A percentile compares a stretch with the other conserved stretches of the same genome.
Evolutionary conservation across 2,329 filamentous ascomycete species (phyloP).

Genomic region (Alternaria sp.): DNA sequence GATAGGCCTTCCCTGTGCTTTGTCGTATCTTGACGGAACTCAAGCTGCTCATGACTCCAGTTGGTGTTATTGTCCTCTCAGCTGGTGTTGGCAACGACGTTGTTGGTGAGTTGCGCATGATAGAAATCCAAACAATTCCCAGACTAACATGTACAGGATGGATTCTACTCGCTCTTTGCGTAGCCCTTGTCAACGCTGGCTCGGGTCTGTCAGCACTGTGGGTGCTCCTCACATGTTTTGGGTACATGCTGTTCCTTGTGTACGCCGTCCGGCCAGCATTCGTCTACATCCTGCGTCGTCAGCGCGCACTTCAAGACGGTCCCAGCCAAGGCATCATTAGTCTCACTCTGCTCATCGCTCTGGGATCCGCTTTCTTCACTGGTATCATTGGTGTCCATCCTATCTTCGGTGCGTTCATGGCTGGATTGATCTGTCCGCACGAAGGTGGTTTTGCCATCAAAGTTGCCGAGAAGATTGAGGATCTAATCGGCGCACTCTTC

Average conservation of each 20-base stretch:
- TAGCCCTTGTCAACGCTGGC: conserved; percentile 88
- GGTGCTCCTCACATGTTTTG: conserved; percentile 78
- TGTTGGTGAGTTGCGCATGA: conserved; percentile 56
- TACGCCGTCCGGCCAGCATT: conserved; percentile 78
- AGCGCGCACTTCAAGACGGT: conserved; percentile 83
- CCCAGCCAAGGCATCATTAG: conserved; percentile 86
- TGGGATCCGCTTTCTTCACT: conserved; percentile 86
- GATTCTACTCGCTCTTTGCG: conserved; percentile 91
- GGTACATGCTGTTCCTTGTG: conserved; percentile 78
- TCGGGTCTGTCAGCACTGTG: conserved; percentile 84
- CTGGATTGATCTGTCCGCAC: conserved; percentile 88
- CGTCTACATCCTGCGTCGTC: conserved; percentile 74
- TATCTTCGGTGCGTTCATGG: conserved; percentile 92
- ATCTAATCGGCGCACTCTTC: conserved; percentile 83
- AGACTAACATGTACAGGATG: conserved; percentile 63
- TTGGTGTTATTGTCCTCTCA: conserved; percentile 87
- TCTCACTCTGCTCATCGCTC: conserved; percentile 79
- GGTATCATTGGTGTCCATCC: conserved; percentile 91
- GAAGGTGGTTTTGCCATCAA: conserved; percentile 91
- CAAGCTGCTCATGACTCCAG: conserved; percentile 81
- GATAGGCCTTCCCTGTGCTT: conserved; percentile 79
- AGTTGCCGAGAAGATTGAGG: conserved; percentile 92
- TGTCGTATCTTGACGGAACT: conserved; percentile 93
- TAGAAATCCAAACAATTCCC: neutral
- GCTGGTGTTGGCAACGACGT: conserved; percentile 95